Evolutionary conservation across 2,329 filamentous ascomycete genomes (phyloP), one percentile per base, ranked within the genome.

Genomic region (Claviceps lovelessii): DNA sequence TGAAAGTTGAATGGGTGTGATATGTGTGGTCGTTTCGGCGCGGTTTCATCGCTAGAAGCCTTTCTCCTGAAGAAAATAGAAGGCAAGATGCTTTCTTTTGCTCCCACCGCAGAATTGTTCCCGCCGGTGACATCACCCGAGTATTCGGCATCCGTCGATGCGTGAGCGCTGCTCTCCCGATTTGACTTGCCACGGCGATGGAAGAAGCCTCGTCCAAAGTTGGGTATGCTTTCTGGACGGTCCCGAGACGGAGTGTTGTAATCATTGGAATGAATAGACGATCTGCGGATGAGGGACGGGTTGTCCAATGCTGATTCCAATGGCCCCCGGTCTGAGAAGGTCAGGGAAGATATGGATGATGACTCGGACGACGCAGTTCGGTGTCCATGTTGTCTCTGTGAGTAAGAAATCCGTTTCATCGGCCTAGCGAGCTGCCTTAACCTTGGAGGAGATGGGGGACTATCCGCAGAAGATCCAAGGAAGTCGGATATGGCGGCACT

Each of bases 1-100:
- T 84, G 80, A 57, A 85, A 85, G 69, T 84, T 83, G 67, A 81
- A 84, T 3, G 81, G 81, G 1, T 72, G 76, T 0, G 81, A 85
- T 54, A 85, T 85, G 54, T 76, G 74, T 51, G 76, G 62, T 58
- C 72, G 75, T 61, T 67, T 76, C 53, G 65, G 60, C 52, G 60
- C 52, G 50, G 61, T 57, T 31, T 70, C 67, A 48, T 71, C 68
- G 23, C 68, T 67, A 33, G 66, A 65, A 11, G 61, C 61, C 60
- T 74, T 76, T 54, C 78, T 73, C 52, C 78, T 72, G 47, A 72
- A 66, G 56, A 82, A 80, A 48, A 82, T 67, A 10, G 72, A 70
- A 6, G 76, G 73, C 33, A 79, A 71, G 42, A 75, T 69, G 4
- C 70, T 69, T 37, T 79, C 76, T 61, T 71, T 75, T 49, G 65